phyloP scores from a whole-genome alignment of 2,329 filamentous ascomycete species.

The Harringtonia lauricola region DNA sequence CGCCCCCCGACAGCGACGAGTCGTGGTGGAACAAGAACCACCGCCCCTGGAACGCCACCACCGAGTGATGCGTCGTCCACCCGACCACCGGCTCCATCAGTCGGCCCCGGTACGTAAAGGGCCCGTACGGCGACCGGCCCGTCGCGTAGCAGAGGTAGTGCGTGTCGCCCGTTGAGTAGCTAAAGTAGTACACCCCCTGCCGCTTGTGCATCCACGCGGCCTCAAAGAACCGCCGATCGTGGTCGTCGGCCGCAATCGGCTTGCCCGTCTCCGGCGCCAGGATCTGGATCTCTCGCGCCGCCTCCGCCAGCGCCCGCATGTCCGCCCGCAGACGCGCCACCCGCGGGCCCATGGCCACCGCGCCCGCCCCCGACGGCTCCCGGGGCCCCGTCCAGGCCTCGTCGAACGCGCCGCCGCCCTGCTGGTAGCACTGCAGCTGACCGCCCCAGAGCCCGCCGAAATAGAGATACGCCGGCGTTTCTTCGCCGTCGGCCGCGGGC shows the following conservation, averaged over 20 bases:
- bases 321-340: slow-evolving; percentile 52
- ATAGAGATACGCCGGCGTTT: slow-evolving; percentile 45
- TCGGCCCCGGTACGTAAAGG: slow-evolving; percentile 60
- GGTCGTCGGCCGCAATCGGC: slow-evolving; percentile 54
- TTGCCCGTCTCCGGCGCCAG: slow-evolving; percentile 48
- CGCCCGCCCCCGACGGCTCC: slow-evolving; percentile 46
- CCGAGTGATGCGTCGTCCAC: slow-evolving; percentile 75
- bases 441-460: slow-evolving; percentile 76
- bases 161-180: slow-evolving; percentile 68
- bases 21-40: slow-evolving; percentile 75
- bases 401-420: slow-evolving; percentile 43
- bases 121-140: slow-evolving; percentile 52
- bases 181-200: slow-evolving; percentile 60
- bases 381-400: slow-evolving; percentile 39
- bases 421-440: slow-evolving; percentile 65
- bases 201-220: slow-evolving; percentile 72
- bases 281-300: slow-evolving; percentile 51
- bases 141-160: slow-evolving; percentile 64
- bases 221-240: slow-evolving; percentile 69
- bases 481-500: slow-evolving; percentile 48
- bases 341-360: slow-evolving; percentile 51
- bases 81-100: slow-evolving; percentile 68
- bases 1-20: slow-evolving; percentile 54
- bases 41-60: slow-evolving; percentile 59
- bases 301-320: slow-evolving; percentile 50